Conservation (phyloP, 805 yeast genomes). For the Cyberlindnera petersonii region DNA sequence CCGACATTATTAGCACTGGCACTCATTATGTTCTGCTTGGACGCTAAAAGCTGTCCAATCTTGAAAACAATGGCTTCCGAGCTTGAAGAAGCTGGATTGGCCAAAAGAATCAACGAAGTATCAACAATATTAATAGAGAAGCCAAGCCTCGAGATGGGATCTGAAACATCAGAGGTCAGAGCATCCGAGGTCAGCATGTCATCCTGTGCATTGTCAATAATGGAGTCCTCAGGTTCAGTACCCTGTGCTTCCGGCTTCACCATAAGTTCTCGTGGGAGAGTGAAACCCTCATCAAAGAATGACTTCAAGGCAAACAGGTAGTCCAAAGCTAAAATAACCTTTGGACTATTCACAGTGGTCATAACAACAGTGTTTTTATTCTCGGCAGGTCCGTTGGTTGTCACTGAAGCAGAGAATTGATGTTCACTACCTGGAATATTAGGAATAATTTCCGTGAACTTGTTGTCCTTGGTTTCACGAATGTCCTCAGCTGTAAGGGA, state of each 20-base stretch:
- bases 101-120: conserved; percentile 73
- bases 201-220: neutral
- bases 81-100: conserved; percentile 63
- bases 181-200: conserved; percentile 1
- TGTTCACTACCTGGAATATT: conserved; percentile 54
- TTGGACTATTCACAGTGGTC: conserved; percentile 75
- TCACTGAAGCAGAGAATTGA: conserved; percentile 62
- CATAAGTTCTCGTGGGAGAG: conserved; percentile 13
- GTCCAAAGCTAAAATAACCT: conserved; percentile 77
- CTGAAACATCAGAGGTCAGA: neutral
- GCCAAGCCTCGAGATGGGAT: conserved; percentile 32
- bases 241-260: neutral
- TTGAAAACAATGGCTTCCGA: conserved; percentile 91
- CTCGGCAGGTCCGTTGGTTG: conserved; percentile 38
- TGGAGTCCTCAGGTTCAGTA: neutral
- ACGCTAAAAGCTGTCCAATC: conserved; percentile 69
- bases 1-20: conserved; percentile 77
- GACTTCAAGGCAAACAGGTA: conserved; percentile 71
- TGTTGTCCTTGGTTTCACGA: conserved; percentile 56
- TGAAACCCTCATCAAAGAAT: conserved; percentile 52
- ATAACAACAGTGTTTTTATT: conserved; percentile 46
- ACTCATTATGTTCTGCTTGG: conserved; percentile 64
- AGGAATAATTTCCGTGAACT: conserved; percentile 80
- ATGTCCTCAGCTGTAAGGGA: conserved; percentile 79
- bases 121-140: conserved; percentile 68